phyloP scores from a whole-genome alignment of 768 basidiomycete genomes.

The Trametes coccinea region DNA sequence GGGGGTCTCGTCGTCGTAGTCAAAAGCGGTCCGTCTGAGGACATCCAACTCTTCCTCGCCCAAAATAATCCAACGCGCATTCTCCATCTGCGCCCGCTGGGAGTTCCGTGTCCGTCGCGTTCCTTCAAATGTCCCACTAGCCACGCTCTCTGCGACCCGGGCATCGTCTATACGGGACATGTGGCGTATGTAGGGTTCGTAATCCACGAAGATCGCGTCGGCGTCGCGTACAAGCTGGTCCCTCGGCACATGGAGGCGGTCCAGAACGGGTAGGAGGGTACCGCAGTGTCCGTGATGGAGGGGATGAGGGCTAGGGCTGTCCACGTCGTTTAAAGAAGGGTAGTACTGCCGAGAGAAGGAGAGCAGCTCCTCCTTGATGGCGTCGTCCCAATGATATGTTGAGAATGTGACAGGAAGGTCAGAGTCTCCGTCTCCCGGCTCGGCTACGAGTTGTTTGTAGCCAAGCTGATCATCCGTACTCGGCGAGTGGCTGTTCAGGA shows the following conservation, averaged over 20 bases:
- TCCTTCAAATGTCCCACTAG: slow-evolving; percentile 10
- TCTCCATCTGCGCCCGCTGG: slow-evolving; percentile 8
- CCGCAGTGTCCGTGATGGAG: slow-evolving; percentile 11
- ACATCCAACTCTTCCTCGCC: slow-evolving; percentile 4
- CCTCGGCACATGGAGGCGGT: slow-evolving; percentile 15
- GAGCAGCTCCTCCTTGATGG: slow-evolving; percentile 5
- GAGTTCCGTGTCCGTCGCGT: slow-evolving; percentile 24
- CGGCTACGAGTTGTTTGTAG: slow-evolving; percentile 14
- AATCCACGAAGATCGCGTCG: slow-evolving; percentile 15
- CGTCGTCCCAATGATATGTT: slow-evolving; percentile 17
- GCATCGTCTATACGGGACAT: slow-evolving; percentile 23
- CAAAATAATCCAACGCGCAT: slow-evolving; percentile 1
- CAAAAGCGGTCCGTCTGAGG: slow-evolving; percentile 12
- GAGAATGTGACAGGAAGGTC: slow-evolving; percentile 17
- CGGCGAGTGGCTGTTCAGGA: slow-evolving; percentile 4
- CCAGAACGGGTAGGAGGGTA: slow-evolving; percentile 3
- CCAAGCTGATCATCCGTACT: slow-evolving; percentile 23
- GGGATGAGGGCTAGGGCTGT: neutral
- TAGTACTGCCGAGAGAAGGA: neutral
- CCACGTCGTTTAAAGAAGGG: neutral
- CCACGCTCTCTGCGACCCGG: neutral
- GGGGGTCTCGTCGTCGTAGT: neutral
- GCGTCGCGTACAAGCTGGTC: slow-evolving; percentile 14
- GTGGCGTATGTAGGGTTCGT: slow-evolving; percentile 22
- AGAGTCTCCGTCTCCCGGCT: neutral